Evolutionary conservation across 257 asterid species (phyloP).

Genomic region (Solanum habrochaites): DNA sequence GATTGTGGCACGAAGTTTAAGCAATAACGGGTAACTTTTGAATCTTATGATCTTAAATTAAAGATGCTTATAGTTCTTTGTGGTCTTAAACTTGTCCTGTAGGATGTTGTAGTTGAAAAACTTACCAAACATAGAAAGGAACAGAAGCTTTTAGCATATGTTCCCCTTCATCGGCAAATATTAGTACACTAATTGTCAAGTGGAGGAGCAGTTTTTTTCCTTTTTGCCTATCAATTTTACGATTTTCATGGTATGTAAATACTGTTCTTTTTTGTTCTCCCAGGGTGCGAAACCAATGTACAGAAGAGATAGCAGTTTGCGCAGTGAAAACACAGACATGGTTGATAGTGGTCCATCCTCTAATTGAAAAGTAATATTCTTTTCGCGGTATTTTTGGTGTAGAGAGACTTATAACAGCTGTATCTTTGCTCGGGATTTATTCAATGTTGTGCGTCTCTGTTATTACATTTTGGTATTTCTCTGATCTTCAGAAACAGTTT

Average conservation of each 20-base stretch:
- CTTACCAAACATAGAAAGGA: too few species aligned
- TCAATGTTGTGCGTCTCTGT: not conserved
- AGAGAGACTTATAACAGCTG: not conserved
- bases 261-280: not conserved
- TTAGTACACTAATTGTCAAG: too few species aligned
- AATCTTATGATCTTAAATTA: not conserved
- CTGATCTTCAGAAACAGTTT: not conserved
- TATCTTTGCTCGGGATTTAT: not conserved
- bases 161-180: too few species aligned
- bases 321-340: slow-evolving; percentile 20
- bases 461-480: not conserved
- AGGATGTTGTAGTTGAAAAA: not conserved
- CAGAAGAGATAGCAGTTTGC: slow-evolving; percentile 28
- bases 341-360: slow-evolving; percentile 1
- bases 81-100: not conserved
- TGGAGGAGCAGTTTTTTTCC: too few species aligned
- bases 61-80: too few species aligned
- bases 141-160: too few species aligned
- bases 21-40: not conserved
- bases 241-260: not conserved
- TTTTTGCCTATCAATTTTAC: too few species aligned
- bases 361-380: slow-evolving; percentile 1
- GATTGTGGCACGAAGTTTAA: not conserved
- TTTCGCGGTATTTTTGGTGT: not conserved
- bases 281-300: slow-evolving; percentile 46